These are phyloP conservation scores for Salvia splendens DNA, from an alignment of 257 asterid genomes.

Conservation along the genomic window DNA sequence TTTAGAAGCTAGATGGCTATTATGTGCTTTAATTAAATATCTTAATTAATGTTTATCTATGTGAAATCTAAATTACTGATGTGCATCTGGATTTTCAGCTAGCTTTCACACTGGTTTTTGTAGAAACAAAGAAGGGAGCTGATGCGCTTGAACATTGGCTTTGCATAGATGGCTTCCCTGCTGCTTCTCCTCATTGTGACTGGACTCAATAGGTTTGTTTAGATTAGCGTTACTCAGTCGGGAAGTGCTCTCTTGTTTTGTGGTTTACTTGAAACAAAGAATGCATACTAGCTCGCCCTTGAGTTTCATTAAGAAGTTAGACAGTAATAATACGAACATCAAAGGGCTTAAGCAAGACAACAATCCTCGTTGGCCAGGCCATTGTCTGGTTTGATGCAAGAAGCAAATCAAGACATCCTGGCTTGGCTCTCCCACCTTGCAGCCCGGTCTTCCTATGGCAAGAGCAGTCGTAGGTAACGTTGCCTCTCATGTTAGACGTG, in stretches of 20 bases:
- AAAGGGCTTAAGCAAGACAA: slow-evolving; percentile 41
- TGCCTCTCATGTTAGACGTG: slow-evolving; percentile 12
- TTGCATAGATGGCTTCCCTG: slow-evolving; percentile 63
- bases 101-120: slow-evolving; percentile 71
- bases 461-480: slow-evolving; percentile 54
- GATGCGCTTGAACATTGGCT: slow-evolving; percentile 83
- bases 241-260: not conserved
- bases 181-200: slow-evolving; percentile 74
- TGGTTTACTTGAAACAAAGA: slow-evolving; percentile 1
- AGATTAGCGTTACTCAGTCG: not conserved
- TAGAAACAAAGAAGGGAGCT: slow-evolving; percentile 83
- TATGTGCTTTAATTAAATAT: no score
- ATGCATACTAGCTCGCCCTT: not conserved
- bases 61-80: slow-evolving; percentile 8
- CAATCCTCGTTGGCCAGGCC: slow-evolving; percentile 62
- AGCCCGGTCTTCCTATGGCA: slow-evolving; percentile 47
- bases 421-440: slow-evolving; percentile 79
- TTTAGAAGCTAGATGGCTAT: no score
- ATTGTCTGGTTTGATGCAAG: slow-evolving; percentile 71
- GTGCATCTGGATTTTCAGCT: slow-evolving; percentile 48
- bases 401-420: slow-evolving; percentile 76
- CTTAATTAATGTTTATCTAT: no score
- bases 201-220: slow-evolving; percentile 65
- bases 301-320: not conserved
- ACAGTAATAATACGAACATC: not conserved